These are phyloP conservation scores for Camellia japonica DNA, from an alignment of 148 eudicot species.

Conservation along the genomic window DNA sequence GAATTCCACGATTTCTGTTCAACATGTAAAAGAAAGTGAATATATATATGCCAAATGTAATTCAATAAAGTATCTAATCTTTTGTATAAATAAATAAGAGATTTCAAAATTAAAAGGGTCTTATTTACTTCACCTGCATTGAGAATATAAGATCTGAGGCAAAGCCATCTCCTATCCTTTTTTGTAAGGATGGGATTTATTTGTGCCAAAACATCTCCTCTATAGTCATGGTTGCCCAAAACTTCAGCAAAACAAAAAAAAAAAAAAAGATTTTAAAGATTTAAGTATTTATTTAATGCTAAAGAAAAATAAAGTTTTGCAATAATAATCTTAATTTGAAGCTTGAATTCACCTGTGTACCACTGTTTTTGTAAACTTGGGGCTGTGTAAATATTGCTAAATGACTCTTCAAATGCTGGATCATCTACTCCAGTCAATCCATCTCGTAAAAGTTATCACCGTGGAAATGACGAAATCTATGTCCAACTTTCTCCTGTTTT, in stretches of 20 bases:
- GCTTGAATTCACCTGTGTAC: constrained; percentile 52
- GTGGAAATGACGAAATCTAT: constrained; percentile 66
- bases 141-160: constrained; percentile 64
- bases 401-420: constrained; percentile 63
- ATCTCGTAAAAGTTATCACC: constrained; percentile 79
- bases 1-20: constrained; percentile 53
- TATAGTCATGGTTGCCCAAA: constrained; percentile 80
- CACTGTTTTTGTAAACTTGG: constrained; percentile 78
- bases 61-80: not conserved
- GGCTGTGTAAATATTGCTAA: constrained; percentile 48
- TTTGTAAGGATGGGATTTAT: constrained; percentile 47
- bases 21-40: not conserved
- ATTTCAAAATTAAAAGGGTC: not conserved
- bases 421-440: constrained; percentile 64
- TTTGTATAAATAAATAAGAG: not conserved
- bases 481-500: constrained; percentile 50
- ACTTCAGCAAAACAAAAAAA: constrained; percentile 35
- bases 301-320: too few species aligned
- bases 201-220: constrained; percentile 79
- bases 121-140: constrained; percentile 46
- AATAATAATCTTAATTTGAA: too few species aligned
- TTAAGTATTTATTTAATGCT: too few species aligned
- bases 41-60: not conserved
- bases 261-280: too few species aligned
- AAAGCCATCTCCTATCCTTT: constrained; percentile 65